Percentiles rank a stretch among this genome's conserved stretches.
phyloP scores from a whole-genome alignment of 345 rosid genomes.

The Crucihimalaya himalaica region DNA sequence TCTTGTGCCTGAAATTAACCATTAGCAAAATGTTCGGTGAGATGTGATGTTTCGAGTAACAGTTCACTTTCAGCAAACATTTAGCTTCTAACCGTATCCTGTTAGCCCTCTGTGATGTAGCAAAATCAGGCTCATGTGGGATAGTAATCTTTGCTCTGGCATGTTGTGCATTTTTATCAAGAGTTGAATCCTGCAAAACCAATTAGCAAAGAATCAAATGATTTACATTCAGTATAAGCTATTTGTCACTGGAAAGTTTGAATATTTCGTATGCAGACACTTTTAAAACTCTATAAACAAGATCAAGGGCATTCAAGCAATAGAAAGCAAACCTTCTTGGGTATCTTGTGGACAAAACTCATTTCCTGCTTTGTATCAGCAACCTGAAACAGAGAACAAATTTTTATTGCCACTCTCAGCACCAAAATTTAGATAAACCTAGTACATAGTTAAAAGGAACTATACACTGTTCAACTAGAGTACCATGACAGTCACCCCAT shows the following conservation, averaged over 20 bases:
- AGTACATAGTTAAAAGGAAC: not conserved
- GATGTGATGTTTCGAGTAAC: not conserved
- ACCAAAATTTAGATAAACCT: not conserved
- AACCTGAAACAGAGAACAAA: constrained; percentile 49
- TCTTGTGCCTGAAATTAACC: constrained; percentile 63
- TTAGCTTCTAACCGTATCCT: constrained; percentile 59
- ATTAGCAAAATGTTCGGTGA: constrained; percentile 23
- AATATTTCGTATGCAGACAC: not conserved
- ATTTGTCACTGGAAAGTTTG: not conserved
- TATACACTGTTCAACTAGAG: not conserved
- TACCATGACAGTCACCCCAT: not conserved
- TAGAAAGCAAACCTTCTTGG: constrained; percentile 61
- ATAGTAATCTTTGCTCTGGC: constrained; percentile 66
- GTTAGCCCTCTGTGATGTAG: constrained; percentile 80
- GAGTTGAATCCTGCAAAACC: constrained; percentile 54
- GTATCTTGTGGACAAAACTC: constrained; percentile 75
- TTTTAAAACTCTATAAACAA: not conserved
- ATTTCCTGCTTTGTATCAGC: constrained; percentile 63
- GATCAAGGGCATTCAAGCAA: constrained; percentile 5
- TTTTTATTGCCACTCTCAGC: not conserved
- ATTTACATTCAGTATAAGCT: constrained; percentile 13
- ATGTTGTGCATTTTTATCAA: constrained; percentile 45
- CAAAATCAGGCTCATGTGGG: constrained; percentile 90
- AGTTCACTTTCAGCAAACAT: constrained; percentile 22
- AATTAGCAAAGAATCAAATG: constrained; percentile 4